Evolutionary conservation across 768 basidiomycete species (phyloP).

Genomic region (Harrya chromipes): DNA sequence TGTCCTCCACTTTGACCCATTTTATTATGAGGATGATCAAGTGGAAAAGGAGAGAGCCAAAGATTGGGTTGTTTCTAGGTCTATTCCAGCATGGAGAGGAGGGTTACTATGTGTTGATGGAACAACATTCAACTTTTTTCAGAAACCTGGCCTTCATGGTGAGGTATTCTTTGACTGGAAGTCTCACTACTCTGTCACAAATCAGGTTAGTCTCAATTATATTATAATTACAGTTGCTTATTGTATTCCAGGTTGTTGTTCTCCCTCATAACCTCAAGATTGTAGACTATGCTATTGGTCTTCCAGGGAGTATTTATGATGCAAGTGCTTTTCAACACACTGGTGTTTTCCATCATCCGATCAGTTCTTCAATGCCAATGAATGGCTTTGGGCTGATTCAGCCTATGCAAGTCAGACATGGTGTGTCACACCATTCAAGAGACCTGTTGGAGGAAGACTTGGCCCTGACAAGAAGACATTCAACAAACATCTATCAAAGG

Average conservation of each 20-base stretch:
- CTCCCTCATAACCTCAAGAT: slow-evolving; percentile 1
- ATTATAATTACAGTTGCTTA: background rate
- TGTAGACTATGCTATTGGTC: slow-evolving; percentile 7
- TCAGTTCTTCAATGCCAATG: slow-evolving; percentile 2
- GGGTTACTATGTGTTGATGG: slow-evolving; percentile 12
- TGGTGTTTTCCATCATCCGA: background rate
- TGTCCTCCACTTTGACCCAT: background rate
- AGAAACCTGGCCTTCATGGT: slow-evolving; percentile 10
- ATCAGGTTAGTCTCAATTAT: slow-evolving; percentile 8
- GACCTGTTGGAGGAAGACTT: slow-evolving; percentile 13
- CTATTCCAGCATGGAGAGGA: background rate
- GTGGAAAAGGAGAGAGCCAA: background rate
- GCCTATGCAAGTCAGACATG: slow-evolving; percentile 10
- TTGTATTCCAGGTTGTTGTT: background rate
- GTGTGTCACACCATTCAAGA: slow-evolving; percentile 26
- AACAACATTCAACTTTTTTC: slow-evolving; percentile 10
- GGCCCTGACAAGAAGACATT: slow-evolving; percentile 14
- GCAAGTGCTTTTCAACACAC: slow-evolving; percentile 1
- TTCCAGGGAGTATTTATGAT: slow-evolving; percentile 13
- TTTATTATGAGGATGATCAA: background rate
- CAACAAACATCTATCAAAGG: slow-evolving; percentile 23
- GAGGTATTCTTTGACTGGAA: slow-evolving; percentile 19
- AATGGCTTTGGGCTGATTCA: slow-evolving; percentile 13
- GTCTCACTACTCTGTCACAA: slow-evolving; percentile 17
- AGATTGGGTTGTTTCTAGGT: background rate